Conservation (phyloP, 768 basidiomycete genomes). For the Boletellus ananiceps region DNA sequence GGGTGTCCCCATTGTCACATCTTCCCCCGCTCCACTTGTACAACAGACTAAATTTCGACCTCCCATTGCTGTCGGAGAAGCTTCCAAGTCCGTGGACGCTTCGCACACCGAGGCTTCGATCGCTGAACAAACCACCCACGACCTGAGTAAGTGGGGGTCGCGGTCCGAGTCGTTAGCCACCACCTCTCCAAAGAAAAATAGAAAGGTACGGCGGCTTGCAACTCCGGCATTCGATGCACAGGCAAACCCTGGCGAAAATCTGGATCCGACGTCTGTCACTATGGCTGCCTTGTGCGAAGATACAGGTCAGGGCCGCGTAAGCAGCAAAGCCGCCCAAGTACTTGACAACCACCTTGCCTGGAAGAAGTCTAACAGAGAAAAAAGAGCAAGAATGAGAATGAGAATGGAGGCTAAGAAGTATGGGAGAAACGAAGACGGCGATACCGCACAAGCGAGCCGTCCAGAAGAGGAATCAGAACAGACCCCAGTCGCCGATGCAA, state of each 20-base stretch:
- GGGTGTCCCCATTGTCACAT: conserved; percentile 16
- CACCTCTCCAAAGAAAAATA: conserved; percentile 31
- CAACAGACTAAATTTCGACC: conserved; percentile 1
- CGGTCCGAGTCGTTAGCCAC: conserved; percentile 14
- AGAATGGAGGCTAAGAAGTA: conserved; percentile 74
- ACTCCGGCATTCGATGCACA: conserved; percentile 53
- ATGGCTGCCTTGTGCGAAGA: conserved; percentile 80
- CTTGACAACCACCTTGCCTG: conserved; percentile 65
- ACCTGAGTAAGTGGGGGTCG: conserved; percentile 19
- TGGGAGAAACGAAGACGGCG: conserved; percentile 51
- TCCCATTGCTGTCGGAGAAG: conserved; percentile 1
- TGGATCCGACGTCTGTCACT: conserved; percentile 80
- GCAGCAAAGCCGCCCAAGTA: conserved; percentile 71
- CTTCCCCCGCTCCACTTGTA: conserved; percentile 13
- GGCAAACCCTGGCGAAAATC: conserved; percentile 66
- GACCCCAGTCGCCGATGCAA: conserved; percentile 1
- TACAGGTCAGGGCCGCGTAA: conserved; percentile 73
- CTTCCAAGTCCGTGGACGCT: not conserved
- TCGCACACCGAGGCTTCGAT: conserved; percentile 18
- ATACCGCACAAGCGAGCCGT: conserved; percentile 20
- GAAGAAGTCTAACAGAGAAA: conserved; percentile 66
- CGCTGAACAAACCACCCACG: conserved; percentile 5
- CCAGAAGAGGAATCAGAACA: conserved; percentile 12
- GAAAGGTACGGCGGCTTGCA: conserved; percentile 40
- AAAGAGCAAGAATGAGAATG: conserved; percentile 56